Conservation (phyloP, 1,284 basidiomycete genomes). For the Irpex sp. region DNA sequence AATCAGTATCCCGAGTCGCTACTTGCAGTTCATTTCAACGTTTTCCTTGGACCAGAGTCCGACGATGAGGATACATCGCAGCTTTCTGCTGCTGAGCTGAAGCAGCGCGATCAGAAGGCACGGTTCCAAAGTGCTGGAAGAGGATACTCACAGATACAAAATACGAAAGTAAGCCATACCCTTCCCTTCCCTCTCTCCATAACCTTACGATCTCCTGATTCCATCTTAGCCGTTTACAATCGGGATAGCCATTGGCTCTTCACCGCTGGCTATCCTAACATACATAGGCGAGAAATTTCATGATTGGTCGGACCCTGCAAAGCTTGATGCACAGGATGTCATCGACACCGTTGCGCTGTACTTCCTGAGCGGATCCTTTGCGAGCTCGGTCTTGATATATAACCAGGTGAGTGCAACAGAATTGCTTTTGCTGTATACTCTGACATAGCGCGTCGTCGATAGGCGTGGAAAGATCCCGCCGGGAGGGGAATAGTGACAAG, state of each 20-base stretch:
- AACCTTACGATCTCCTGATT: too few relatives aligned
- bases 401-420: not conserved
- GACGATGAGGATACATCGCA: not conserved
- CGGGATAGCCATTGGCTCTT: conserved; percentile 5
- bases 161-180: not conserved
- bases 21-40: not conserved
- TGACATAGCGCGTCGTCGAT: too few relatives aligned
- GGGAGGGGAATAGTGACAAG: not conserved
- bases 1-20: not conserved
- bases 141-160: conserved; percentile 5
- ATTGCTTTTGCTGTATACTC: not conserved
- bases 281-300: conserved; percentile 14
- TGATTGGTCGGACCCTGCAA: not conserved
- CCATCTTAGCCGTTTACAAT: conserved; percentile 12
- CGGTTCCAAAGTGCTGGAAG: conserved; percentile 2
- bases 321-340: not conserved
- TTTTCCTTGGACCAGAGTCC: not conserved
- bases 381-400: conserved; percentile 10
- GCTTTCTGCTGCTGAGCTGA: not conserved
- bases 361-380: conserved; percentile 11
- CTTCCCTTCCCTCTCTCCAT: not conserved
- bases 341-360: conserved; percentile 13
- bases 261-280: conserved; percentile 12
- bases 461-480: not conserved
- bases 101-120: not conserved